Percentiles rank a stretch among this genome's conserved stretches.
Evolutionary conservation across 176 grass and related monocot species (phyloP).

Genomic region (Ensete glaucum): DNA sequence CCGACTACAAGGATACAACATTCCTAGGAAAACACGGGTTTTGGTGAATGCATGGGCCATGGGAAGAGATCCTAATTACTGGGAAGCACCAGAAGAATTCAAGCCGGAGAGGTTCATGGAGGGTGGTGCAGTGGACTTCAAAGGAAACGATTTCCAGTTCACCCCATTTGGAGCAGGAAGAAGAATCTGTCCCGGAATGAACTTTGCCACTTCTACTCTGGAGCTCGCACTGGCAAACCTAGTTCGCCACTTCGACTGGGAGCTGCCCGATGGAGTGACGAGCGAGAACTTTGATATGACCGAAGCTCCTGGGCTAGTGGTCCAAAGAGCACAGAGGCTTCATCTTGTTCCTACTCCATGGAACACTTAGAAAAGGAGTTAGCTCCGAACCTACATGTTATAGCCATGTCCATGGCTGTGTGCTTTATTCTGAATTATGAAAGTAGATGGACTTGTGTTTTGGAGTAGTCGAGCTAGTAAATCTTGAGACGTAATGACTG

Average conservation of each 20-base stretch:
- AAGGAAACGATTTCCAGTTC: constrained; percentile 30
- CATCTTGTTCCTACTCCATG: neutral
- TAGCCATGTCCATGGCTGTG: too few relatives aligned
- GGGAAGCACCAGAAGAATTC: constrained; percentile 42
- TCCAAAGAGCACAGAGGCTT: neutral
- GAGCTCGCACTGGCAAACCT: constrained; percentile 33
- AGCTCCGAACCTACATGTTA: too few relatives aligned
- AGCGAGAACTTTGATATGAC: constrained; percentile 21
- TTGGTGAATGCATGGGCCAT: constrained; percentile 48
- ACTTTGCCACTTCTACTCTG: constrained; percentile 17
- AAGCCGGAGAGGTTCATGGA: constrained; percentile 29
- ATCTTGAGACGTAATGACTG: too few relatives aligned
- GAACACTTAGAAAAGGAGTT: neutral
- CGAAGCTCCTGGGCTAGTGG: neutral
- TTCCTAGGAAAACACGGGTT: constrained; percentile 21
- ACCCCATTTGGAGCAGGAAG: constrained; percentile 52
- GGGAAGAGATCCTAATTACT: constrained; percentile 23
- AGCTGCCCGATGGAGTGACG: neutral
- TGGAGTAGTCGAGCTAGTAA: too few relatives aligned
- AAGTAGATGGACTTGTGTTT: too few relatives aligned
- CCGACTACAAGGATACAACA: constrained; percentile 2
- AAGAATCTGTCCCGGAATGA: constrained; percentile 37
- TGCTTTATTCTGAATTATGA: too few relatives aligned
- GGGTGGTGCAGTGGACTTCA: constrained; percentile 12
- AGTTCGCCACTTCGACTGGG: constrained; percentile 34